Conservation (phyloP, 148 eudicot genomes). For the Silene conica region DNA sequence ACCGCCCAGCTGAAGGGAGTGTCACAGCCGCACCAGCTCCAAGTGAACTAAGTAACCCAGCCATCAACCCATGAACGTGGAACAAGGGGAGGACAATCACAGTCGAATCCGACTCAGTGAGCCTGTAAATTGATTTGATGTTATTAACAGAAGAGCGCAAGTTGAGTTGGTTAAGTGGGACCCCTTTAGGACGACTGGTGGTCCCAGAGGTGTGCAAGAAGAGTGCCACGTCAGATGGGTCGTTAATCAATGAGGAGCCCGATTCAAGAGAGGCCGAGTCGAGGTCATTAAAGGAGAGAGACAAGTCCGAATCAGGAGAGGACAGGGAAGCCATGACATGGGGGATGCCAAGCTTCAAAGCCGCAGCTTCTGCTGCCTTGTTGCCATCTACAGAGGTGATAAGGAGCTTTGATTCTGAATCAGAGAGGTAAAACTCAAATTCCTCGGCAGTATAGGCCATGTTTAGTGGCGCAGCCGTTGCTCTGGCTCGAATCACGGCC, state of each 20-base stretch:
- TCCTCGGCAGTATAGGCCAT: conserved; percentile 84
- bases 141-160: conserved; percentile 61
- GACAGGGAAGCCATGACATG: conserved; percentile 39
- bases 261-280: conserved; percentile 19
- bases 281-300: conserved; percentile 31
- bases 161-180: conserved; percentile 75
- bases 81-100: conserved; percentile 84
- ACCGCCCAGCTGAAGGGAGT: conserved; percentile 73
- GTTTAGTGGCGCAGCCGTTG: conserved; percentile 84
- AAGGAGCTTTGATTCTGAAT: conserved; percentile 75
- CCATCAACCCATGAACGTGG: conserved; percentile 82
- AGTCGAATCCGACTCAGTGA: conserved; percentile 77
- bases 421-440: conserved; percentile 86
- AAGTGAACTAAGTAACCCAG: conserved; percentile 67
- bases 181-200: conserved; percentile 95
- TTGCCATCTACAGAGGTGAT: conserved; percentile 67
- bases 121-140: conserved; percentile 61
- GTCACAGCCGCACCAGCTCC: conserved; percentile 72
- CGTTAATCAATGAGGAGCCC: conserved; percentile 32
- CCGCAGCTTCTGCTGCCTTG: conserved; percentile 55
- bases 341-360: conserved; percentile 54
- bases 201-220: conserved; percentile 99
- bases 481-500: conserved; percentile 81
- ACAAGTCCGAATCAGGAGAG: conserved; percentile 29
- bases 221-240: conserved; percentile 66